Evolutionary conservation across 192 early-diverging fungal genomes (phyloP), one percentile per base, ranked within the genome.

Genomic region (Backusella parvicylindrica): DNA sequence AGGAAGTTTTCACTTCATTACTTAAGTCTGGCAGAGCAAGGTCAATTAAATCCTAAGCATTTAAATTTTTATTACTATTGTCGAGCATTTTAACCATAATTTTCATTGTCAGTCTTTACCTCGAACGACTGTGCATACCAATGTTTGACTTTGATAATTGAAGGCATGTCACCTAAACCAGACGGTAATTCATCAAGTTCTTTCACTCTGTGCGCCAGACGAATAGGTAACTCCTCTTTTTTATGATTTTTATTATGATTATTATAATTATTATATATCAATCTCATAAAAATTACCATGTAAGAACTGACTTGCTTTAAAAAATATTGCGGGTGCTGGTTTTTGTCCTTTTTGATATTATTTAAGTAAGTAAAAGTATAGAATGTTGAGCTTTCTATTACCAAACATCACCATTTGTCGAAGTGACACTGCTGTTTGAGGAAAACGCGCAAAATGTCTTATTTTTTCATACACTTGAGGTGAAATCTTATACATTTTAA

Each of bases 321-420:
- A 85, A 26, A 94, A 80, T 12, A 89, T 92, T 21, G 89, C 91
- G 53, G 89, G 90, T 3, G 89, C 88, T 26, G 92, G 92, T 65
- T 88, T 90, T 79, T 91, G 89, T 66, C 89, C 89, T 90, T 47
- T 64, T 56, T 70, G 8, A 21, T 36, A 38, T 56, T 31, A 56
- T 60, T 72, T 70, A 13, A 23, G 21, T 70, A 68, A 68, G 9
- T 23, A 68, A 35, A 26, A 23, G 38, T 8, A 70, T 28, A 30
- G 15, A 23, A 15, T 71, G 12, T 32, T 50, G 16, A 18, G 6
- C 26, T 50, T 71, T 23, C 26, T 71, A 49, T 60, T 86, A 88
- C 96, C 95, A 90, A 97, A 98, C 88, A 96, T 92, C 70, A 97
- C 95, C 94, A 98, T 96, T 82, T 98, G 94, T 68, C 89, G 87